A percentile compares a stretch with the other conserved stretches of the same genome.
These are phyloP conservation scores for Colletotrichum somersetense DNA, from an alignment of 2,329 filamentous ascomycete species.

Conservation along the genomic window DNA sequence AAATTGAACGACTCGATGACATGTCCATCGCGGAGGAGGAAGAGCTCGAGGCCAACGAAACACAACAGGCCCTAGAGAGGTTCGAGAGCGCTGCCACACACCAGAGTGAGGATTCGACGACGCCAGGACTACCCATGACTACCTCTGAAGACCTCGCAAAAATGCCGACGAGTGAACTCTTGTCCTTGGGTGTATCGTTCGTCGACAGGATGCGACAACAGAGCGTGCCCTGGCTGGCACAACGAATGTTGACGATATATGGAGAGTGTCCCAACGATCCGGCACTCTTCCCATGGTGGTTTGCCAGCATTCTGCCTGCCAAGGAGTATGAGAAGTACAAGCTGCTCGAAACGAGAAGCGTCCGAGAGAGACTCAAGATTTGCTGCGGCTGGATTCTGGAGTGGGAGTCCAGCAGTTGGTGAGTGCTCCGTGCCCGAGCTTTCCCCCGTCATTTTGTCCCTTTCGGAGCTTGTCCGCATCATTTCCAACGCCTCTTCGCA, in stretches of 20 bases:
- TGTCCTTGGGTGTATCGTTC: slow-evolving; percentile 75
- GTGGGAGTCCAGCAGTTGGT: slow-evolving; percentile 80
- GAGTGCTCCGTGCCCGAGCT: slow-evolving; percentile 53
- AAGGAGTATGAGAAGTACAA: slow-evolving; percentile 83
- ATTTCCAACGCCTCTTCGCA: slow-evolving; percentile 1
- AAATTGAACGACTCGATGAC: slow-evolving; percentile 82
- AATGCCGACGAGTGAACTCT: slow-evolving; percentile 78
- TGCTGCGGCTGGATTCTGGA: slow-evolving; percentile 82
- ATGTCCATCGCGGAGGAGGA: slow-evolving; percentile 87
- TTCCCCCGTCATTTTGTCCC: slow-evolving; percentile 1
- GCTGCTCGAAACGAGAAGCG: slow-evolving; percentile 78
- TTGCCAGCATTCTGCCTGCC: slow-evolving; percentile 84
- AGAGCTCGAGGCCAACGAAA: slow-evolving; percentile 78
- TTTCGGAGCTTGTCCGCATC: slow-evolving; percentile 15
- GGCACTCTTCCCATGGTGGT: slow-evolving; percentile 88
- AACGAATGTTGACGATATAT: slow-evolving; percentile 78
- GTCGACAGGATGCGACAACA: slow-evolving; percentile 75
- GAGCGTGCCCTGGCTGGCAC: slow-evolving; percentile 81
- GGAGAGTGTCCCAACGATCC: slow-evolving; percentile 83
- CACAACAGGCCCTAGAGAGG: slow-evolving; percentile 45
- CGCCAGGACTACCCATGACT: slow-evolving; percentile 20
- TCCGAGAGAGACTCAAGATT: slow-evolving; percentile 85
- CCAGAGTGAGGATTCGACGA: slow-evolving; percentile 26
- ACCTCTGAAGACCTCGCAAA: slow-evolving; percentile 57
- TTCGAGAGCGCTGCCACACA: slow-evolving; percentile 35